Evolutionary conservation across 306 rosid species (phyloP), one percentile per base, ranked within the genome.

Genomic region (Trichosanthes cucumerina): DNA sequence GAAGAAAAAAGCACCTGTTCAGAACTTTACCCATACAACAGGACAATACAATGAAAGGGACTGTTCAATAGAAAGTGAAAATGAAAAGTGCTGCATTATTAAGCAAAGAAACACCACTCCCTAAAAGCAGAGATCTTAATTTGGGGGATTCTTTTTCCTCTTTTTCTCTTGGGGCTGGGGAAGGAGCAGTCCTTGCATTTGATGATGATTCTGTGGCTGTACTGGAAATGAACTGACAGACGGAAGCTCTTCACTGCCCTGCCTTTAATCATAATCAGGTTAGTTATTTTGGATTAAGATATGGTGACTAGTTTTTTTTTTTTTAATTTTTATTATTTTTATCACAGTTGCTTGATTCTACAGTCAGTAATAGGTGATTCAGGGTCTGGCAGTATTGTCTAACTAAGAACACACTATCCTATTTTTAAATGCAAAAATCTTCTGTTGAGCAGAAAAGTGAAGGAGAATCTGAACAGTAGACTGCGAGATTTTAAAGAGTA

Each of bases 31-130:
- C 41, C 56, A 21, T 46, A 69, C 1, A 58, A 15, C 19, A 50
- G 47, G 24, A 33, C 46, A 74, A 74, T 74, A 19, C 78, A 74
- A 74, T 78, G 81, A 82, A 58, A 78, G 78, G 50, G 58, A 70
- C 77, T 64, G 69, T 34, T 34, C 52, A 74, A 19, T 49, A 33
- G n/a, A 74, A 74, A 74, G 63, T 50, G 63, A 74, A 74, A 46
- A 74, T 52, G 78, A 50, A n/a, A 41, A 77, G 41, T 4, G 34
- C 77, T 73, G 77, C 58, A 73, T 28, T 15, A 16, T 73, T 50
- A 47, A 26, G 24, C 57, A 26, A 18, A 71, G 0, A 69, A 26
- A 26, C 58, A 7, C 56, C 76, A 49, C 15, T 38, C 28, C 24
- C 19, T 68, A 10, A 41, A 19, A 9, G 46, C 16, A 41, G 75